These are phyloP conservation scores for Phellopilus nigrolimitatus DNA, from an alignment of 1,284 basidiomycete genomes.

Conservation along the genomic window DNA sequence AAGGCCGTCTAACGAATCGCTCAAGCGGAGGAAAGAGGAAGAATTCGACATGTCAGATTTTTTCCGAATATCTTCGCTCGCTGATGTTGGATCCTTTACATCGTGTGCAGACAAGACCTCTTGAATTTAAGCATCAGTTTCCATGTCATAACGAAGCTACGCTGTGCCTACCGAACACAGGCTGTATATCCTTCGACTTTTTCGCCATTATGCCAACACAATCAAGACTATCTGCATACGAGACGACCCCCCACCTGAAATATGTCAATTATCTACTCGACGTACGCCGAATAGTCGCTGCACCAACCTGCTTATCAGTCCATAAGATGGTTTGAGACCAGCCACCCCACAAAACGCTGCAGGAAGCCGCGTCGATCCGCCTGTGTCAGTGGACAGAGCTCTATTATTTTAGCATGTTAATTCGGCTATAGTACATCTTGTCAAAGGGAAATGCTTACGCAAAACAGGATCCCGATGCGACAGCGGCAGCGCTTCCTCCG, in stretches of 20 bases:
- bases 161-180: conserved; percentile 57
- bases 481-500: conserved; percentile 80
- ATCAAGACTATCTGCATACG: conserved; percentile 93
- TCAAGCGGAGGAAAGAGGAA: conserved; percentile 22
- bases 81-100: conserved; percentile 74
- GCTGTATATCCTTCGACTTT: conserved; percentile 44
- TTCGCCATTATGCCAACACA: conserved; percentile 83
- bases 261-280: not conserved
- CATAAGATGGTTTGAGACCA: conserved; percentile 94
- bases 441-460: conserved; percentile 49
- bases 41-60: conserved; percentile 25
- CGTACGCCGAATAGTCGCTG: not conserved
- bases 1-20: conserved; percentile 35
- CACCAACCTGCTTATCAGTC: conserved; percentile 77
- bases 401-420: conserved; percentile 35
- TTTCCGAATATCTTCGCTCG: conserved; percentile 39
- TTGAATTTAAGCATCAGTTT: conserved; percentile 28
- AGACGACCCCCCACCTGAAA: conserved; percentile 81
- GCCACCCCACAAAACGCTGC: conserved; percentile 92
- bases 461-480: conserved; percentile 72
- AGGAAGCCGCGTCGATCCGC: conserved; percentile 89
- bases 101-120: conserved; percentile 68
- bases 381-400: conserved; percentile 92
- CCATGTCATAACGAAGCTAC: not conserved
- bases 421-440: not conserved